phyloP scores from a whole-genome alignment of 148 eudicot genomes.

The Spergularia bocconei region DNA sequence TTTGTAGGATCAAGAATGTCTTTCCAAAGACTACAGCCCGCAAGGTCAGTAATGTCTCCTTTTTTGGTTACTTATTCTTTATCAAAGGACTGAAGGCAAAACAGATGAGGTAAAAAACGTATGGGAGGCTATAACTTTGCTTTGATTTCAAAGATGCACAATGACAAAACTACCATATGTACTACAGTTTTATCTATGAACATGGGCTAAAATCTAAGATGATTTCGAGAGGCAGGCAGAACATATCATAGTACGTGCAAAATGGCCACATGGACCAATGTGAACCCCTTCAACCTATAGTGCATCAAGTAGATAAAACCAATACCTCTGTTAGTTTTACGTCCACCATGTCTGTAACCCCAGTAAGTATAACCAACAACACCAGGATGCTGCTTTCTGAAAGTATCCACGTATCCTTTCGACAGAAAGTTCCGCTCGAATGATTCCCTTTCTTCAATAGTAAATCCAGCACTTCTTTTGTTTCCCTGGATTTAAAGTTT shows the following conservation, averaged over 20 bases:
- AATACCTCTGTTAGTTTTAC: slow-evolving; percentile 79
- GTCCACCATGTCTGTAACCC: slow-evolving; percentile 92
- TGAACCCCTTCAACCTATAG: neutral
- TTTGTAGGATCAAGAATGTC: no score
- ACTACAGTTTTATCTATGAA: no score
- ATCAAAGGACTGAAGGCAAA: no score
- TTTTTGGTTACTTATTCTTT: no score
- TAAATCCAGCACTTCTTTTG: slow-evolving; percentile 93
- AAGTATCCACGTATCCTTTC: slow-evolving; percentile 85
- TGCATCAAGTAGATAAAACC: neutral
- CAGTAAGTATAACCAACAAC: slow-evolving; percentile 93
- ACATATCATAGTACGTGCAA: neutral
- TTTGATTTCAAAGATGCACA: no score
- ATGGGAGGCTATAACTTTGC: no score
- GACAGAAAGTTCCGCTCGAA: slow-evolving; percentile 67
- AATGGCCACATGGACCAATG: neutral
- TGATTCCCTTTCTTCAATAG: slow-evolving; percentile 86
- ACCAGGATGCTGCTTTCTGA: slow-evolving; percentile 81
- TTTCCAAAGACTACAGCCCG: no score
- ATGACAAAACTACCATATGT: no score
- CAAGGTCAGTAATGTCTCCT: no score
- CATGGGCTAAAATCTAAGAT: no score
- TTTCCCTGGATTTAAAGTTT: slow-evolving; percentile 57
- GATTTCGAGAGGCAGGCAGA: no score
- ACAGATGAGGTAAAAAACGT: no score